Percentiles rank a stretch among this genome's conserved stretches.
These are phyloP conservation scores for Epichloe aotearoae DNA, from an alignment of 2,329 filamentous ascomycete species.

Conservation along the genomic window DNA sequence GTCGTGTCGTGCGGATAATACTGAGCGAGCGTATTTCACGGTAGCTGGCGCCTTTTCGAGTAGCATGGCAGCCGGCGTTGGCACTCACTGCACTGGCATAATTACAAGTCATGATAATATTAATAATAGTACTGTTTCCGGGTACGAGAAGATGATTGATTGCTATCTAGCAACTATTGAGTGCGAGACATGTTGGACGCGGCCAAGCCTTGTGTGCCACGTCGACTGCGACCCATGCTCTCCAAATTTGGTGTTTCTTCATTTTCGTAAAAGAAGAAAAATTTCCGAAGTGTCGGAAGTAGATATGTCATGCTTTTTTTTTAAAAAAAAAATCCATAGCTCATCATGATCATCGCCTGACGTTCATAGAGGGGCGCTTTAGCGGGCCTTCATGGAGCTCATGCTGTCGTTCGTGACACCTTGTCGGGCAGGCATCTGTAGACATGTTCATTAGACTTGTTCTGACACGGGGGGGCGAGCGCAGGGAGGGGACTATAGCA, in stretches of 20 bases:
- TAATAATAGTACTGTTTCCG: too few relatives aligned
- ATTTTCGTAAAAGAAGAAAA: not conserved
- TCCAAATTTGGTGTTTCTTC: not conserved
- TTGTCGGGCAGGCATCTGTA: slow-evolving; percentile 38
- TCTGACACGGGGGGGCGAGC: not conserved
- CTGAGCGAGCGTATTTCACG: not conserved
- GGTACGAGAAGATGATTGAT: not conserved
- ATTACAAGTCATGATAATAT: not conserved
- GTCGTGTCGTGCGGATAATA: not conserved
- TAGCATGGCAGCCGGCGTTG: not conserved
- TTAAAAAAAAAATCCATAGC: not conserved
- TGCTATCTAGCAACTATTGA: not conserved
- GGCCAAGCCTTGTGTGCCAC: not conserved
- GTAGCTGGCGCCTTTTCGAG: not conserved
- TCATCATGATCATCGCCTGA: not conserved
- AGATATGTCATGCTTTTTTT: not conserved
- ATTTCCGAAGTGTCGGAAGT: not conserved
- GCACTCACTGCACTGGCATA: not conserved
- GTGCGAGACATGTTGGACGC: not conserved
- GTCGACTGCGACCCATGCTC: not conserved
- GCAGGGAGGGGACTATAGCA: slow-evolving; percentile 2
- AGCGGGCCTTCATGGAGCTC: slow-evolving; percentile 29
- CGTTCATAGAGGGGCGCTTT: slow-evolving; percentile 4
- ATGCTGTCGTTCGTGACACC: slow-evolving; percentile 40
- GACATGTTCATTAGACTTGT: not conserved